These are phyloP conservation scores for Epichloe glyceriae DNA, from an alignment of 2,329 filamentous ascomycete species.

Conservation along the genomic window DNA sequence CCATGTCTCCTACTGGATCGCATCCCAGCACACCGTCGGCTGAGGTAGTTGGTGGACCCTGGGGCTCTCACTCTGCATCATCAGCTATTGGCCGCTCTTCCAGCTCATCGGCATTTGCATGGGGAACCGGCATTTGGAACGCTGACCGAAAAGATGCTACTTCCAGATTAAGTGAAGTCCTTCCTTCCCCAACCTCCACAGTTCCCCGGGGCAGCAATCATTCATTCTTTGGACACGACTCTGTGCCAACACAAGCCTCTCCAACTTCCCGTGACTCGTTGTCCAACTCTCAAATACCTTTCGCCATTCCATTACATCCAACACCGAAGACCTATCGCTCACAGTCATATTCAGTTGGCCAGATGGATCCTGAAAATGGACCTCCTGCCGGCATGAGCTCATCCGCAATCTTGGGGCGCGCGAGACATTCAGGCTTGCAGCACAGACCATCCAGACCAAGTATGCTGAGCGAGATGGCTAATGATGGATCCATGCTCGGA, in stretches of 20 bases:
- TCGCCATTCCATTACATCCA: slow-evolving; percentile 76
- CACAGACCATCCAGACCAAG: slow-evolving; percentile 70
- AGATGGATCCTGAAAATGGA: slow-evolving; percentile 58
- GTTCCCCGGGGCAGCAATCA: slow-evolving; percentile 31
- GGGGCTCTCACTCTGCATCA: slow-evolving; percentile 40
- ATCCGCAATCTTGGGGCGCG: slow-evolving; percentile 37
- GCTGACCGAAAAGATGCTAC: slow-evolving; percentile 65
- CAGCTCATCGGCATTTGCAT: slow-evolving; percentile 37
- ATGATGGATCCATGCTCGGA: slow-evolving; percentile 45
- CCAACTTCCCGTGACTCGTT: slow-evolving; percentile 38
- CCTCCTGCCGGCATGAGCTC: slow-evolving; percentile 28
- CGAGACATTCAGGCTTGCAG: slow-evolving; percentile 55
- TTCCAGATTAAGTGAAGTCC: slow-evolving; percentile 58
- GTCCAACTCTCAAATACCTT: slow-evolving; percentile 59
- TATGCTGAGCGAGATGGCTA: slow-evolving; percentile 61
- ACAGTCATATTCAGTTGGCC: slow-evolving; percentile 91
- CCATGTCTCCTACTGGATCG: slow-evolving; percentile 67
- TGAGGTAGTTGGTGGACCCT: slow-evolving; percentile 41
- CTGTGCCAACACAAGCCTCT: slow-evolving; percentile 33
- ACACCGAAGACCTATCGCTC: slow-evolving; percentile 89
- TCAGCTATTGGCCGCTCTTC: slow-evolving; percentile 35
- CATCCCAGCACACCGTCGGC: slow-evolving; percentile 68
- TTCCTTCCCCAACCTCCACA: slow-evolving; percentile 60
- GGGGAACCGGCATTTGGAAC: slow-evolving; percentile 78
- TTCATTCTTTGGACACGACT: slow-evolving; percentile 38